phyloP scores from a whole-genome alignment of 2,329 filamentous ascomycete species.

The Aspergillus flavus region DNA sequence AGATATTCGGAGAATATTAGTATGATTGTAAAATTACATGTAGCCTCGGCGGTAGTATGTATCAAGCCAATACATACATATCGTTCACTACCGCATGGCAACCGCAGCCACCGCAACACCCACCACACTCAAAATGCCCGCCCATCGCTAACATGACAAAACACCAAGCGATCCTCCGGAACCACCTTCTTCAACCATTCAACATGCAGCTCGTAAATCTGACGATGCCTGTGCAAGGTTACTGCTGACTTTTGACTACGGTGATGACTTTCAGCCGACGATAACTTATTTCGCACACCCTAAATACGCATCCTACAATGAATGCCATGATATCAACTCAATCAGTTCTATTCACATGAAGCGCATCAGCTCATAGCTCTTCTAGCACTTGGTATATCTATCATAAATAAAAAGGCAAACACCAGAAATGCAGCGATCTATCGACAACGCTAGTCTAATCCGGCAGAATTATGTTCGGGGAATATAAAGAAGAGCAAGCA shows the following conservation, averaged over 20 bases:
- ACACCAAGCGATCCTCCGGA: conserved; percentile 36
- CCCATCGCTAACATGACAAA: conserved; percentile 45
- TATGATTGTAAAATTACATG: too few relatives aligned
- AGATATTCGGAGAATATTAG: too few relatives aligned
- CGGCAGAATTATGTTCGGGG: background rate
- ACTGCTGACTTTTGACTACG: too few relatives aligned
- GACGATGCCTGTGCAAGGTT: too few relatives aligned
- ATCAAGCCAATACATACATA: too few relatives aligned
- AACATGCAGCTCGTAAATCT: background rate
- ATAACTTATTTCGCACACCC: background rate
- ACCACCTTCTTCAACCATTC: conserved; percentile 9
- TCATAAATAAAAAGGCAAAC: background rate
- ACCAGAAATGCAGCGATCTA: background rate
- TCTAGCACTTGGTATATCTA: background rate
- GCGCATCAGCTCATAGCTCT: background rate
- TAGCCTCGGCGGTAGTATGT: too few relatives aligned
- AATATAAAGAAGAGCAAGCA: background rate
- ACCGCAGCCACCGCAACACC: background rate
- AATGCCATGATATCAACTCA: background rate
- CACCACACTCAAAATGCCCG: conserved; percentile 19
- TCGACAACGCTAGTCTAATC: background rate
- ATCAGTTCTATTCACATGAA: background rate
- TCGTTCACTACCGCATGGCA: background rate
- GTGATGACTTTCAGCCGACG: background rate
- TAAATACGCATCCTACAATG: background rate